Base-by-base conservation (phyloP, 2,329 filamentous ascomycete genomes). In the Cryphonectria naterciae region DNA sequence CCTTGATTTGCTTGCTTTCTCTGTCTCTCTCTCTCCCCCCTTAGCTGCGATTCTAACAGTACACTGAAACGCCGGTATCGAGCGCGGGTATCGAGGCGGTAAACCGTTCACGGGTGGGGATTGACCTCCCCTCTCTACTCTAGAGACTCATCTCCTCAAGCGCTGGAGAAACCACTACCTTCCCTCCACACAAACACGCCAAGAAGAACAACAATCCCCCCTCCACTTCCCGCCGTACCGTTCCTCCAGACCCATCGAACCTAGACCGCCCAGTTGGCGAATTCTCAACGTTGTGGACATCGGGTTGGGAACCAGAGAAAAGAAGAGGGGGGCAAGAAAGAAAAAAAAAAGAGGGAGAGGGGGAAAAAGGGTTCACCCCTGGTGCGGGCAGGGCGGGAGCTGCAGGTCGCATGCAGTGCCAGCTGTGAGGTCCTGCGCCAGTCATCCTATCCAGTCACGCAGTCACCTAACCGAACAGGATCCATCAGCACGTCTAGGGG, bases 191-290 rank as follows among this genome's bases (percentile, higher is more conserved):
- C 25, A 13, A 25, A 17, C 52, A 56, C 52, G 52, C 52, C 52
- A 56, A 49, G 46, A 49, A 49, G 46, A 56, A 56, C 52, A 28
- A 28, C 52, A 56, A 28, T 28, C 13, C 52, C 52, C 22, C 43
- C 28, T 65, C n/a, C 17, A 25, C 49, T 58, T 56, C 49, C 22
- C 65, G 22, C 65, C 22, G 4, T 22, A 39, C 32, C 22, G 3
- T 41, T n/a, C 19, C 46, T 4, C 22, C 6, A 35, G n/a, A 22
- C 46, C 28, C 32, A 39, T 25, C 28, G 35, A 43, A 41, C 25
- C 65, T 37, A 67, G 65, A 60, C 65, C 65, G 65, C 65, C 28
- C 39, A 46, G 25, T 67, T 61, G 65, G 52, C 65, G 49, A 60
- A 65, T 8, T 25, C 56, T 46, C 61, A 64, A 32, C 61, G 61